Base-by-base conservation (phyloP, 139 green algal genomes). In the Gonium pectorale region DNA sequence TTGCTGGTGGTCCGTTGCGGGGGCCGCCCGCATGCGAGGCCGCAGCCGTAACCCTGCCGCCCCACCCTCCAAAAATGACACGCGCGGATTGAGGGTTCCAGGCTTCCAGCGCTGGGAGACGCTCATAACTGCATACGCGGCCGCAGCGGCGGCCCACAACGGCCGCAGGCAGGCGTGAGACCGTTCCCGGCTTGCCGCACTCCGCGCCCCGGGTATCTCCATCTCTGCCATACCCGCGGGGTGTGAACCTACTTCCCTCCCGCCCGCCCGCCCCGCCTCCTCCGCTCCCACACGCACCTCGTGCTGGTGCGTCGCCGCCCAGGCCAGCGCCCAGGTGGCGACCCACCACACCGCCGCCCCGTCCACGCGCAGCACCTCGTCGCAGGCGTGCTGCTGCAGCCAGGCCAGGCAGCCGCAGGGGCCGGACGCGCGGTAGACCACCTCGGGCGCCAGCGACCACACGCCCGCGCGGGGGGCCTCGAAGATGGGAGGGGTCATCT, bases 341-440 rank as follows among this genome's bases (percentile, higher is more conserved):
- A 80, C 17, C 72, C 72, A 80, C 72, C 72, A 80, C 51, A 80
- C 72, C 11, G 5, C 51, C 35, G 24, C 37, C 22, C 72, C 72
- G 15, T 22, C 72, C 52, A 15, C 3, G 24, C 38, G 22, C 52
- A 80, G 35, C 51, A 68, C 72, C 52, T 80, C 52, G 21, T 52
- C 52, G 2, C 33, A 54, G 13, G 54, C 6, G 35, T 67, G 52
- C 52, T 51, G 3, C 2, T 27, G 17, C 33, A 80, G 15, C 72
- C 72, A 80, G 35, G 51, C 21, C 72, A 80, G 72, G 52, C 72
- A 80, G 51, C 35, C 72, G 24, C 35, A 33, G 35, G 72, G 51
- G 72, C 72, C 72, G 24, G 27, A 38, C 3, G 72, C 72, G 24
- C 72, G 67, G 52, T 6, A 78, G 24, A 78, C 46, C 44, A 78